These are phyloP conservation scores for Pleurotus eryngii DNA, from an alignment of 768 basidiomycete species.

Conservation along the genomic window DNA sequence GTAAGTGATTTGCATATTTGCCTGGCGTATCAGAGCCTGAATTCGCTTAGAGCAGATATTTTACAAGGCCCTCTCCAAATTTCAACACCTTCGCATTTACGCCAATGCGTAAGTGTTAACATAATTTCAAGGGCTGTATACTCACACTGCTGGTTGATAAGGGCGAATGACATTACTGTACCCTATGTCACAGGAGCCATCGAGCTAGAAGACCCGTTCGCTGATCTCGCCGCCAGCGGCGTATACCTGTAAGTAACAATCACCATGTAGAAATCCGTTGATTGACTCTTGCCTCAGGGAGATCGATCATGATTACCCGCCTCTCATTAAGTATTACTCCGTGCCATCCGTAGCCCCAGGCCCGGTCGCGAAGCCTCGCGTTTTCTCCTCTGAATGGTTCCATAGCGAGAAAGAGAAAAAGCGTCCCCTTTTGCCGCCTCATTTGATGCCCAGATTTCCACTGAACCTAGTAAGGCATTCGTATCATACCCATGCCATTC, in stretches of 20 bases:
- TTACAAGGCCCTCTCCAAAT: conserved; percentile 63
- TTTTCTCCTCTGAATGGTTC: conserved; percentile 44
- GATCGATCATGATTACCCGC: conserved; percentile 50
- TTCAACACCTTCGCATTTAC: conserved; percentile 69
- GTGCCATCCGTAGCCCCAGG: conserved; percentile 42
- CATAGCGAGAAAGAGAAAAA: conserved; percentile 27
- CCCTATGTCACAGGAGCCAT: conserved; percentile 81
- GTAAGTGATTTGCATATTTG: conserved; percentile 27
- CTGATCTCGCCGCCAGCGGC: conserved; percentile 50
- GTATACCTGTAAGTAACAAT: conserved; percentile 50
- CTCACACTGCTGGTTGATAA: conserved; percentile 16
- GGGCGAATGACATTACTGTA: conserved; percentile 73
- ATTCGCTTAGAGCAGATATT: conserved; percentile 60
- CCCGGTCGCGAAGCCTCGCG: conserved; percentile 29
- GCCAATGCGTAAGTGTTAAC: conserved; percentile 61
- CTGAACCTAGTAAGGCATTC: conserved; percentile 61
- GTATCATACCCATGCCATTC: background rate
- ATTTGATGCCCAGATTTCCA: conserved; percentile 57
- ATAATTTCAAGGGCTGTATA: background rate
- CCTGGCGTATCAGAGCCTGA: conserved; percentile 5
- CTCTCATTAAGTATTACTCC: conserved; percentile 51
- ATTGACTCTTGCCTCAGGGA: conserved; percentile 34
- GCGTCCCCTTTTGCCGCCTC: conserved; percentile 51
- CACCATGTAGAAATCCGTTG: background rate
- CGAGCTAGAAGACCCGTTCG: conserved; percentile 64